These are phyloP conservation scores for Uromyces viciae-fabae DNA, from an alignment of 1,284 basidiomycete genomes.

Conservation along the genomic window DNA sequence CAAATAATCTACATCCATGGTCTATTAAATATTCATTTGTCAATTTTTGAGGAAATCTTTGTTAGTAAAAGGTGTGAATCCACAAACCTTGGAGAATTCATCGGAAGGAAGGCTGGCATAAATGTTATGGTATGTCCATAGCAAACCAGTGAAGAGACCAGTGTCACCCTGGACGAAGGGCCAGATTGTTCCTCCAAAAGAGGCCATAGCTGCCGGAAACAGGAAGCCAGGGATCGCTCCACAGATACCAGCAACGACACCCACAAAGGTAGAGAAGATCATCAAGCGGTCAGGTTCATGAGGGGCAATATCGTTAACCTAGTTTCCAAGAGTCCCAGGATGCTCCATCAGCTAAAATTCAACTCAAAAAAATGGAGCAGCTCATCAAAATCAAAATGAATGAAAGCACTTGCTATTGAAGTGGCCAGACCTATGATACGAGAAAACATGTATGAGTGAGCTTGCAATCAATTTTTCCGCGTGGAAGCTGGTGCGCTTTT, in stretches of 20 bases:
- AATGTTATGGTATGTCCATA: conserved; percentile 42
- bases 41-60: no score
- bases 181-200: conserved; percentile 22
- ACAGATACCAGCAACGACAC: conserved; percentile 33
- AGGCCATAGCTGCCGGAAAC: conserved; percentile 4
- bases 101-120: conserved; percentile 26
- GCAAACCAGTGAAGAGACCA: conserved; percentile 24
- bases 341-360: no score
- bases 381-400: neutral
- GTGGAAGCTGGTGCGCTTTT: neutral
- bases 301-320: conserved; percentile 37
- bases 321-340: neutral
- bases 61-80: no score
- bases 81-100: conserved; percentile 43
- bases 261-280: conserved; percentile 15
- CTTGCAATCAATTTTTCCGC: neutral
- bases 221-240: conserved; percentile 41
- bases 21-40: neutral
- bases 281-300: conserved; percentile 16
- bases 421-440: conserved; percentile 20
- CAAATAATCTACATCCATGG: conserved; percentile 27
- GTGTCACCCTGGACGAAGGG: conserved; percentile 28
- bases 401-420: conserved; percentile 7
- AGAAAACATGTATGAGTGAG: neutral
- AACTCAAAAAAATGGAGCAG: no score